These are phyloP conservation scores for Xylariaceae sp. DNA, from an alignment of 2,329 filamentous ascomycete species.

Conservation along the genomic window DNA sequence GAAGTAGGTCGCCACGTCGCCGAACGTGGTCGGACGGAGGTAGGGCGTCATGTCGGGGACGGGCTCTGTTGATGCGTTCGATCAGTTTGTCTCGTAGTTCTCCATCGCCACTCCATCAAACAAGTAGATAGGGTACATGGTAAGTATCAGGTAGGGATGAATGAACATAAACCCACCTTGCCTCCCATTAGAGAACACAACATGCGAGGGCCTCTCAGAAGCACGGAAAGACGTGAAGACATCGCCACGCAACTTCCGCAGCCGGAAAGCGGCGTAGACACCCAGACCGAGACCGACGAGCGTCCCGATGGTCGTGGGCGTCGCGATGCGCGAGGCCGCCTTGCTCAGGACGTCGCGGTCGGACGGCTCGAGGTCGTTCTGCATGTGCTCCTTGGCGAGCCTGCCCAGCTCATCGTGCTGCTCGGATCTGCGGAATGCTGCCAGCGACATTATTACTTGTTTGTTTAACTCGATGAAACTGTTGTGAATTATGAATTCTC, in stretches of 20 bases:
- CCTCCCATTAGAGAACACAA: conserved; percentile 59
- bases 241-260: conserved; percentile 51
- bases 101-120: not conserved
- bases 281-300: conserved; percentile 57
- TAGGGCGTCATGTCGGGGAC: conserved; percentile 58
- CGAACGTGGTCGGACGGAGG: conserved; percentile 52
- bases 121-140: not conserved
- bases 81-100: not conserved
- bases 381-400: conserved; percentile 55
- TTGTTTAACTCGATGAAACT: no score
- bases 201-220: conserved; percentile 56
- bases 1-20: conserved; percentile 60
- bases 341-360: conserved; percentile 56
- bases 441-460: conserved; percentile 26
- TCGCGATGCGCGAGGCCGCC: conserved; percentile 52
- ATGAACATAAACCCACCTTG: conserved; percentile 47
- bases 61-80: conserved; percentile 39
- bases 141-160: no score
- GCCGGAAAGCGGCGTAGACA: conserved; percentile 51
- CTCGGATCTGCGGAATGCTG: conserved; percentile 32
- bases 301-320: conserved; percentile 55
- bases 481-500: no score
- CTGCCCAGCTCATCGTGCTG: conserved; percentile 46
- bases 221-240: conserved; percentile 61
- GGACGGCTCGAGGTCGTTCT: conserved; percentile 48